phyloP scores from a whole-genome alignment of 305 asterid species.

The Lippia alba region DNA sequence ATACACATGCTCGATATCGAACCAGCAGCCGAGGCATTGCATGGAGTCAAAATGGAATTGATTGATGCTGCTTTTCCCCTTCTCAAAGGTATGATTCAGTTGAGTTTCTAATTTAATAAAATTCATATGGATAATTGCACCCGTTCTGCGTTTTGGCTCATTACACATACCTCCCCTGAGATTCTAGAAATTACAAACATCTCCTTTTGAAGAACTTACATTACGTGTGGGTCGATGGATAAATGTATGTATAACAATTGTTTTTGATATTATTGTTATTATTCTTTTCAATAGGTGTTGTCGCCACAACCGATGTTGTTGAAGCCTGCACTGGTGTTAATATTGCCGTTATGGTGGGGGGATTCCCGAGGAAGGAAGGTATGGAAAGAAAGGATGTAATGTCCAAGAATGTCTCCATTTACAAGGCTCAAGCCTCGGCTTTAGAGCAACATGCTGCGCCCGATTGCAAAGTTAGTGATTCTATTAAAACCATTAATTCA shows the following conservation, averaged over 20 bases:
- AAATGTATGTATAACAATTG: too few species aligned
- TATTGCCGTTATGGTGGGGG: conserved; percentile 79
- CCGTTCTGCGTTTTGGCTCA: not conserved
- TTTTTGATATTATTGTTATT: too few species aligned
- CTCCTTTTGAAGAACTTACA: too few species aligned
- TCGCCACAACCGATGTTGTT: conserved; percentile 71
- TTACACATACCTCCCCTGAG: too few species aligned
- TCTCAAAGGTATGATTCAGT: conserved; percentile 55
- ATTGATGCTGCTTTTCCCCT: conserved; percentile 90
- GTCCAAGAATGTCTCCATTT: conserved; percentile 77
- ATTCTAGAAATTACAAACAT: too few species aligned
- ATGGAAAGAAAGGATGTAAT: conserved; percentile 88
- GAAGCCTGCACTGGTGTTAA: conserved; percentile 78
- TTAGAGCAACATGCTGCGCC: conserved; percentile 75
- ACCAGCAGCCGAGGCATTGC: conserved; percentile 58
- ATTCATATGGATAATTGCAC: not conserved
- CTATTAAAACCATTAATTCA: not conserved
- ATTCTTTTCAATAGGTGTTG: conserved; percentile 48
- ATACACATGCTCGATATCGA: conserved; percentile 88
- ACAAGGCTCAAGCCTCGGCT: conserved; percentile 85
- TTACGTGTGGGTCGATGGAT: too few species aligned
- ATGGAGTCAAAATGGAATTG: conserved; percentile 79
- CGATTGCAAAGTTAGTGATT: conserved; percentile 65
- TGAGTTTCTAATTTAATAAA: not conserved
- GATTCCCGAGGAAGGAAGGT: conserved; percentile 74